phyloP scores from a whole-genome alignment of 2,329 filamentous ascomycete genomes.

The Tolypocladium ovalisporum region DNA sequence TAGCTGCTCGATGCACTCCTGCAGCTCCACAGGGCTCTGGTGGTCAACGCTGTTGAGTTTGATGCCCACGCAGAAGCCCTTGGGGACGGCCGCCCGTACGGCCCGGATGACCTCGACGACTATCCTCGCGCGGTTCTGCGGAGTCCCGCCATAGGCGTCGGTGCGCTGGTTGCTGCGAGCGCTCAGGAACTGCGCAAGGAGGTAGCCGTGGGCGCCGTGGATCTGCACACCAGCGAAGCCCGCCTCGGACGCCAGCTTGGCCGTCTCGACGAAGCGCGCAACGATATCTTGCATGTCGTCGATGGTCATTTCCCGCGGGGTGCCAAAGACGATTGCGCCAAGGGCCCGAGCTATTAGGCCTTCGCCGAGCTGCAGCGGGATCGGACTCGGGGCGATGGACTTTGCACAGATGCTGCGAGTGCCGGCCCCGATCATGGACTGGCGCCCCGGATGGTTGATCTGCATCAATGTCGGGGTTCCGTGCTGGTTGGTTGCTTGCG shows the following conservation, averaged over 20 bases:
- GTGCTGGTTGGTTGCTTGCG: slow-evolving; percentile 14
- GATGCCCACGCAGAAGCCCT: slow-evolving; percentile 36
- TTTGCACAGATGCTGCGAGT: slow-evolving; percentile 23
- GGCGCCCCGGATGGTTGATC: slow-evolving; percentile 35
- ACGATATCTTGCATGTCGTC: slow-evolving; percentile 43
- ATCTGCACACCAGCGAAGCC: slow-evolving; percentile 35
- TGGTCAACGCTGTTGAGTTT: slow-evolving; percentile 50
- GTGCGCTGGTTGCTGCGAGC: slow-evolving; percentile 37
- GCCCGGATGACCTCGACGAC: slow-evolving; percentile 38
- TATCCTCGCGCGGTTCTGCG: slow-evolving; percentile 36
- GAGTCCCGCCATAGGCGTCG: slow-evolving; percentile 43
- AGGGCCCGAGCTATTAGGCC: slow-evolving; percentile 21
- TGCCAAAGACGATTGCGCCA: slow-evolving; percentile 32
- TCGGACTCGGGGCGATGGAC: slow-evolving; percentile 29
- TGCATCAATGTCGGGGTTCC: slow-evolving; percentile 31
- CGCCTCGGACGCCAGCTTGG: slow-evolving; percentile 33
- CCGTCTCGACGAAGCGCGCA: slow-evolving; percentile 39
- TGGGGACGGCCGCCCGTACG: slow-evolving; percentile 24
- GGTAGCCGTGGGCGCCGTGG: slow-evolving; percentile 44
- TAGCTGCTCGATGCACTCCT: slow-evolving; percentile 49
- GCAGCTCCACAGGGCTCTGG: slow-evolving; percentile 30
- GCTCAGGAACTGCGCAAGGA: slow-evolving; percentile 45
- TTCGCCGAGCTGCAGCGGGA: slow-evolving; percentile 29
- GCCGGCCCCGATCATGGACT: slow-evolving; percentile 28
- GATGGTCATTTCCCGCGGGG: slow-evolving; percentile 43